These are phyloP conservation scores for Zymoseptoria crescenta DNA, from an alignment of 2,329 filamentous ascomycete species.

Conservation along the genomic window DNA sequence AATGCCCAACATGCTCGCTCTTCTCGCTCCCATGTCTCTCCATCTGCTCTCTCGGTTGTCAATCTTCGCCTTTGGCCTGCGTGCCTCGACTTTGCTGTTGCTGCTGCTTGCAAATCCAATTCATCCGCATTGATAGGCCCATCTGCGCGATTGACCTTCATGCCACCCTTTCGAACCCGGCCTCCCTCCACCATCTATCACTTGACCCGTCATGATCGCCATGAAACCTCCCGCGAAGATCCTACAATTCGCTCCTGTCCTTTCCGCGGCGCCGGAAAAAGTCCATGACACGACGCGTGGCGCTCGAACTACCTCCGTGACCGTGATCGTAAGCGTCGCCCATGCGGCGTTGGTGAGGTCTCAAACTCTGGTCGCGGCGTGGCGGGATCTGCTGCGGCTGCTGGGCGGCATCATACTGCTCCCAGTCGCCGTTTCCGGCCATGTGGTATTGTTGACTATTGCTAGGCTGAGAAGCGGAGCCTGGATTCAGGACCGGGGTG, in stretches of 20 bases:
- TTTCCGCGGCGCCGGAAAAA: constrained; percentile 87
- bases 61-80: neutral
- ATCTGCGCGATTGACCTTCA: neutral
- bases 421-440: constrained; percentile 20
- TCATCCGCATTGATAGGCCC: neutral
- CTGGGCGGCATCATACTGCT: constrained; percentile 29
- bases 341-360: constrained; percentile 81
- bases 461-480: constrained; percentile 6
- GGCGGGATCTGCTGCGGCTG: constrained; percentile 32
- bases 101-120: neutral
- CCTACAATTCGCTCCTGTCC: constrained; percentile 30
- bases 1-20: neutral
- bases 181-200: neutral
- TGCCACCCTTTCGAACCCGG: neutral
- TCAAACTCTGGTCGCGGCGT: constrained; percentile 33
- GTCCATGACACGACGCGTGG: constrained; percentile 92
- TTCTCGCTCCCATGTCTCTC: neutral
- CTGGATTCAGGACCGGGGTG: constrained; percentile 22
- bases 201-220: neutral
- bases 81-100: neutral
- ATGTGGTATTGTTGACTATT: constrained; percentile 26
- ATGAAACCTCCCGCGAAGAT: neutral
- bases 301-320: constrained; percentile 73
- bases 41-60: neutral
- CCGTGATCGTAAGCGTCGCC: constrained; percentile 78